Evolutionary conservation across 441 rosid genomes (phyloP).

Genomic region (Geranium incanum): DNA sequence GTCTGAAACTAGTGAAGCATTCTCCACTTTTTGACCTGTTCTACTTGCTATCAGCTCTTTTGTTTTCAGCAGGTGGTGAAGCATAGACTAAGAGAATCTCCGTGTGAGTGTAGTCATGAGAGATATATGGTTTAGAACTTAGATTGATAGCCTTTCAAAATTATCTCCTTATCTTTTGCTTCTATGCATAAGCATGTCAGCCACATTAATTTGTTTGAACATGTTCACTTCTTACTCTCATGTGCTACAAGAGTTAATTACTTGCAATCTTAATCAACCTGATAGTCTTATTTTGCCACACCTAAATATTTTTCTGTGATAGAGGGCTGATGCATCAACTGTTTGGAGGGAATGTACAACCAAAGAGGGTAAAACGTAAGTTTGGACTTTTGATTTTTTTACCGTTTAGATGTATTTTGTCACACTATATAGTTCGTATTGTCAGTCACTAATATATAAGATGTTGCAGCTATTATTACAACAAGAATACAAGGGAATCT

Average conservation of each 20-base stretch:
- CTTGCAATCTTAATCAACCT: neutral
- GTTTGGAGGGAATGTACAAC: conserved; percentile 29
- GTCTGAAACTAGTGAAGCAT: neutral
- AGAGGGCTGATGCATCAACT: conserved; percentile 52
- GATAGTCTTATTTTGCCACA: conserved; percentile 12
- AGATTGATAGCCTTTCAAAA: conserved; percentile 2
- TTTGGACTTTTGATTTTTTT: conserved; percentile 10
- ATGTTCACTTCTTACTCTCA: conserved; percentile 1
- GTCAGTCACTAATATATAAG: conserved; percentile 9
- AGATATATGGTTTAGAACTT: neutral
- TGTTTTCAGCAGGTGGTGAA: neutral
- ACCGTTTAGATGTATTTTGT: neutral
- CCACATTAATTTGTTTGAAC: neutral
- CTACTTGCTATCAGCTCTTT: conserved; percentile 1
- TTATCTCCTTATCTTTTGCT: neutral
- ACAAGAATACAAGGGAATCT: conserved; percentile 86
- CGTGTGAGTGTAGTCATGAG: neutral
- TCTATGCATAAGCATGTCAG: neutral
- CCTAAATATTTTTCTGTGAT: conserved; percentile 29
- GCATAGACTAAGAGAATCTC: neutral
- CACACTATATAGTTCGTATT: neutral
- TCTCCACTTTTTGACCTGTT: neutral
- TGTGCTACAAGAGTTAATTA: conserved; percentile 4
- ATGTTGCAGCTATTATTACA: conserved; percentile 73
- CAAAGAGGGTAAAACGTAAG: conserved; percentile 55